Conservation (phyloP, 2,329 filamentous ascomycete species). For the Diaporthe longicolla region DNA sequence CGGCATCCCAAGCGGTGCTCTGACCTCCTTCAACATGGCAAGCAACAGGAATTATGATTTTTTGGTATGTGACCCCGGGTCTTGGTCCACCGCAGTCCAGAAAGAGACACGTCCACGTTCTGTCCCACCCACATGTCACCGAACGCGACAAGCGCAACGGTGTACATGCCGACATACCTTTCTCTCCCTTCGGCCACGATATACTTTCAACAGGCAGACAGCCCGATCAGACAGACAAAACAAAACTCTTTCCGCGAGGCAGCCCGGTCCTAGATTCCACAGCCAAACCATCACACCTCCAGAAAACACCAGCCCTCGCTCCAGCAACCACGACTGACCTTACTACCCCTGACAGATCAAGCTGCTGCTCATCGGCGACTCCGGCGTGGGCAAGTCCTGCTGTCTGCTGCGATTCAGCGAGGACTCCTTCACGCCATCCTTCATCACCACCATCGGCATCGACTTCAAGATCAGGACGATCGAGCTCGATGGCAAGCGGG, state of each 20-base stretch:
- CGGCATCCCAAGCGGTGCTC: conserved; percentile 41
- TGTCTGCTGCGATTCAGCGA: conserved; percentile 97
- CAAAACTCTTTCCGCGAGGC: not conserved
- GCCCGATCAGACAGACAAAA: not conserved
- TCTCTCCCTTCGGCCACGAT: not conserved
- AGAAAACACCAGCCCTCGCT: not conserved
- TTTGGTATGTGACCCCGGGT: conserved; percentile 75
- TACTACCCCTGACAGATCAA: conserved; percentile 78
- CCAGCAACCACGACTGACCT: conserved; percentile 21
- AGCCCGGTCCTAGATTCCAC: not conserved
- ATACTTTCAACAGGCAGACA: not conserved
- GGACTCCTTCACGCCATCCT: conserved; percentile 96
- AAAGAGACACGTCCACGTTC: conserved; percentile 43
- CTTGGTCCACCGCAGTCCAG: conserved; percentile 39
- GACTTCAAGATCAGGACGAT: conserved; percentile 99
- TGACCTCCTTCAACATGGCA: conserved; percentile 76
- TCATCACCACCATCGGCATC: conserved; percentile 99
- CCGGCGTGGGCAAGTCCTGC: conserved; percentile 96
- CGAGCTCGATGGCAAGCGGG: conserved; percentile 97
- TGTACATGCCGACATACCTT: not conserved
- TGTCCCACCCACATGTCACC: conserved; percentile 30
- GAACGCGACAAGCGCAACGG: conserved; percentile 36
- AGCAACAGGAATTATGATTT: conserved; percentile 99
- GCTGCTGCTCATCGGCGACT: conserved; percentile 95
- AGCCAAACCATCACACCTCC: not conserved